phyloP scores from a whole-genome alignment of 2,329 filamentous ascomycete genomes.

The Stachybotrys chlorohalonatus region DNA sequence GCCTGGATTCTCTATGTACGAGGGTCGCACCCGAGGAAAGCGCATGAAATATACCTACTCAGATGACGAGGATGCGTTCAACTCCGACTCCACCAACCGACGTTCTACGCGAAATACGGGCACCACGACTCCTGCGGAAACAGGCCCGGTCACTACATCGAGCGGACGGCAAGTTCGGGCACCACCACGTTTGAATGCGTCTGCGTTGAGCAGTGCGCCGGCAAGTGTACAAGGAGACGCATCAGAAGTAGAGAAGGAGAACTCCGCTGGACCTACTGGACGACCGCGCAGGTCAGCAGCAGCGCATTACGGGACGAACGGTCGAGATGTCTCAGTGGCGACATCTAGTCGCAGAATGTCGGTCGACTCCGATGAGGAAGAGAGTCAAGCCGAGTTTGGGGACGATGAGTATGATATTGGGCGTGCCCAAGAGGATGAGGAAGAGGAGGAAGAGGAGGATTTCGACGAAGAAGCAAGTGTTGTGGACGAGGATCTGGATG shows the following conservation, averaged over 20 bases:
- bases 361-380: conserved; percentile 55
- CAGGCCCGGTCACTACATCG: conserved; percentile 59
- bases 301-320: conserved; percentile 38
- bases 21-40: conserved; percentile 92
- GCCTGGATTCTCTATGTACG: conserved; percentile 85
- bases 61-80: conserved; percentile 70
- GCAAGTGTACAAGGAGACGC: conserved; percentile 37
- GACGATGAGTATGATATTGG: conserved; percentile 51
- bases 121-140: conserved; percentile 62
- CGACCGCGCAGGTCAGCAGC: conserved; percentile 43
- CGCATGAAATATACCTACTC: conserved; percentile 95
- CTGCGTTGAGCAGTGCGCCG: conserved; percentile 39
- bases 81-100: conserved; percentile 55
- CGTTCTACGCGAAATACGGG: conserved; percentile 68
- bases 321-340: conserved; percentile 26
- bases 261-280: conserved; percentile 33
- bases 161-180: conserved; percentile 80
- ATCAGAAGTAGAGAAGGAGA: conserved; percentile 28
- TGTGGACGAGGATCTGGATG: conserved; percentile 42
- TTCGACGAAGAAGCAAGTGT: conserved; percentile 49
- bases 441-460: conserved; percentile 54
- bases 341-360: conserved; percentile 31
- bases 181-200: conserved; percentile 56
- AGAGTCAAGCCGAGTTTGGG: conserved; percentile 65
- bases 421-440: conserved; percentile 43